phyloP scores from a whole-genome alignment of 768 basidiomycete species.

The Boletus rubroflammeus region DNA sequence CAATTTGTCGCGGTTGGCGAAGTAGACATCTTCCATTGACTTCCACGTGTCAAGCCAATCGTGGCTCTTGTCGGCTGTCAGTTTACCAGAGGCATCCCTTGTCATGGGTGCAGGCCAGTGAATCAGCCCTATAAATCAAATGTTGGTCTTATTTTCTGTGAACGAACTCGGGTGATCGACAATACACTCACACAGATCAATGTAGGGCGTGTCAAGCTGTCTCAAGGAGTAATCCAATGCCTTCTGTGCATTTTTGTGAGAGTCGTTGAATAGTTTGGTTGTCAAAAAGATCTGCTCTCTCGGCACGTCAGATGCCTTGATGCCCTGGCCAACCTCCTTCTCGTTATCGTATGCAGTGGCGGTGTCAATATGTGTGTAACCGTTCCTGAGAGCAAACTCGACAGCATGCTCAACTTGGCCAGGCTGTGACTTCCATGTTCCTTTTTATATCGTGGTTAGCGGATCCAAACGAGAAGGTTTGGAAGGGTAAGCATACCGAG shows the following conservation, averaged over 20 bases:
- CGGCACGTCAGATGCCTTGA: background rate
- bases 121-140: constrained; percentile 66
- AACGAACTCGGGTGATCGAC: background rate
- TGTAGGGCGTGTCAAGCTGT: constrained; percentile 50
- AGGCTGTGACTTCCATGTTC: constrained; percentile 74
- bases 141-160: constrained; percentile 50
- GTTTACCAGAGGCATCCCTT: constrained; percentile 30
- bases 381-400: background rate
- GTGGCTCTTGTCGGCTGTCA: constrained; percentile 46
- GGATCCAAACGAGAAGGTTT: background rate
- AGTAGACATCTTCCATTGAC: constrained; percentile 63
- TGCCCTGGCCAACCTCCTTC: background rate
- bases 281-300: constrained; percentile 35
- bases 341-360: background rate
- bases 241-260: constrained; percentile 53
- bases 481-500: constrained; percentile 39
- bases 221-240: constrained; percentile 63
- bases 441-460: constrained; percentile 18
- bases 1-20: constrained; percentile 60
- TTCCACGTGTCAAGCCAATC: constrained; percentile 78
- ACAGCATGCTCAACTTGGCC: constrained; percentile 19
- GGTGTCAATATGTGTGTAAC: background rate
- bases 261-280: constrained; percentile 59
- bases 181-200: constrained; percentile 63
- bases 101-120: constrained; percentile 80